Evolutionary conservation across 495 filamentous ascomycete genomes (phyloP).

Genomic region (Podospora comata): DNA sequence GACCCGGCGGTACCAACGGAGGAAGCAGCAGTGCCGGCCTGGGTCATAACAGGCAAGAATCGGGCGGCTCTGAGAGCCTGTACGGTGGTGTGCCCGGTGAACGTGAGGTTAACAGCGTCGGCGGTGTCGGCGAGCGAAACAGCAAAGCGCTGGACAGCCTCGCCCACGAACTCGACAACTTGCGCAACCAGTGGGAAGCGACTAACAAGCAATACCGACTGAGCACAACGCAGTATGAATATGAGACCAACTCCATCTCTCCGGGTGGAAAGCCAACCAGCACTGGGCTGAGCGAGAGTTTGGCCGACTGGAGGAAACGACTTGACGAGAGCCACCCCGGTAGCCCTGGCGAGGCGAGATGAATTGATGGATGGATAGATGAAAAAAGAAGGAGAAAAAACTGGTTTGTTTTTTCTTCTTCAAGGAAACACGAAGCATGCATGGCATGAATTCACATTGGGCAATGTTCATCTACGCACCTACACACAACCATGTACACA

Average conservation of each 20-base stretch:
- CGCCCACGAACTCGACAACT: constrained; percentile 82
- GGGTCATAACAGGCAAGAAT: constrained; percentile 57
- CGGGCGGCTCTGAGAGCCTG: constrained; percentile 52
- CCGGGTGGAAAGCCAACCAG: constrained; percentile 51
- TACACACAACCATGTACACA: background rate
- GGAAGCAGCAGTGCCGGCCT: constrained; percentile 16
- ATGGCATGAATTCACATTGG: background rate
- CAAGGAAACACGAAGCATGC: background rate
- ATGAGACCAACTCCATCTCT: constrained; percentile 55
- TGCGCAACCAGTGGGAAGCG: constrained; percentile 89
- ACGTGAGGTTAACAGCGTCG: background rate
- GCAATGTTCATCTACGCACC: background rate
- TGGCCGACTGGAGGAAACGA: constrained; percentile 72
- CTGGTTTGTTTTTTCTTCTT: background rate
- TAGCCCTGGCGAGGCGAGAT: constrained; percentile 20
- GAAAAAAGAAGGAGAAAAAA: background rate
- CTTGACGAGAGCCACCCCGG: constrained; percentile 51
- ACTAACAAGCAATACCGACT: constrained; percentile 92
- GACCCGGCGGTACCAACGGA: constrained; percentile 4
- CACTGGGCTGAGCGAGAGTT: constrained; percentile 59
- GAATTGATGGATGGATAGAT: constrained; percentile 4
- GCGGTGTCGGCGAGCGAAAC: constrained; percentile 53
- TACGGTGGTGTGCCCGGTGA: constrained; percentile 32
- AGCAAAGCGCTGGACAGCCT: constrained; percentile 86
- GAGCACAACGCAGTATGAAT: constrained; percentile 73